These are phyloP conservation scores for Candida andamanensis DNA, from an alignment of 805 yeast genomes.

Conservation along the genomic window DNA sequence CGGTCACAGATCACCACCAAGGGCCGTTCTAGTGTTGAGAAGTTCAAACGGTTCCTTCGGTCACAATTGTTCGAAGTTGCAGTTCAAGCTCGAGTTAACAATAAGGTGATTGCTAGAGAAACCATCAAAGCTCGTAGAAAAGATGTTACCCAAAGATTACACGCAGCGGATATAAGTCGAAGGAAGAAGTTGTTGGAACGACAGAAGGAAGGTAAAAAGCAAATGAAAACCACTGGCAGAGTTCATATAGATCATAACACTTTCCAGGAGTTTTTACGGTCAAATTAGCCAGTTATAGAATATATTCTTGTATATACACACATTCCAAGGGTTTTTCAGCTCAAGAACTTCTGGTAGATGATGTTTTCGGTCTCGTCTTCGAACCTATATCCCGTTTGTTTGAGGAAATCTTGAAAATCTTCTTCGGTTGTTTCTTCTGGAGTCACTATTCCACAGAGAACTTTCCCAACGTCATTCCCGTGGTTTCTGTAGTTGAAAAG, in stretches of 20 bases:
- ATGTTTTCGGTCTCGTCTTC: slow-evolving; percentile 79
- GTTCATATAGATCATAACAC: slow-evolving; percentile 80
- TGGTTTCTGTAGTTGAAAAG: slow-evolving; percentile 95
- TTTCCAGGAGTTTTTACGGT: slow-evolving; percentile 74
- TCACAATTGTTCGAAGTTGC: slow-evolving; percentile 89
- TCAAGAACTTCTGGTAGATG: slow-evolving; percentile 77
- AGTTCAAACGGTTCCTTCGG: slow-evolving; percentile 72
- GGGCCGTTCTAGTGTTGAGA: slow-evolving; percentile 78
- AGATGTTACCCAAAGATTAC: slow-evolving; percentile 90
- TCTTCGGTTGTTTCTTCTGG: slow-evolving; percentile 61
- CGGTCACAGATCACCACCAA: slow-evolving; percentile 62
- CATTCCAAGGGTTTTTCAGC: slow-evolving; percentile 3
- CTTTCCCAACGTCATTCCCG: slow-evolving; percentile 92
- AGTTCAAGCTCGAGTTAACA: slow-evolving; percentile 82
- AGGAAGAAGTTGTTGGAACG: slow-evolving; percentile 80
- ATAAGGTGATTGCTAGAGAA: slow-evolving; percentile 80
- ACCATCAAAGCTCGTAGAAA: slow-evolving; percentile 90
- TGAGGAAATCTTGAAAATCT: slow-evolving; percentile 64
- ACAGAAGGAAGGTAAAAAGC: slow-evolving; percentile 92
- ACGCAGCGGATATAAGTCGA: slow-evolving; percentile 89
- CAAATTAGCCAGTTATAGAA: neutral
- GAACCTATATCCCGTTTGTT: slow-evolving; percentile 68
- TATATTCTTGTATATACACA: slow-evolving; percentile 6
- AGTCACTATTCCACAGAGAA: slow-evolving; percentile 82
- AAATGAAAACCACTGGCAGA: slow-evolving; percentile 72